Evolutionary conservation across 2,329 filamentous ascomycete genomes (phyloP).

Genomic region (Venturia carpophila): DNA sequence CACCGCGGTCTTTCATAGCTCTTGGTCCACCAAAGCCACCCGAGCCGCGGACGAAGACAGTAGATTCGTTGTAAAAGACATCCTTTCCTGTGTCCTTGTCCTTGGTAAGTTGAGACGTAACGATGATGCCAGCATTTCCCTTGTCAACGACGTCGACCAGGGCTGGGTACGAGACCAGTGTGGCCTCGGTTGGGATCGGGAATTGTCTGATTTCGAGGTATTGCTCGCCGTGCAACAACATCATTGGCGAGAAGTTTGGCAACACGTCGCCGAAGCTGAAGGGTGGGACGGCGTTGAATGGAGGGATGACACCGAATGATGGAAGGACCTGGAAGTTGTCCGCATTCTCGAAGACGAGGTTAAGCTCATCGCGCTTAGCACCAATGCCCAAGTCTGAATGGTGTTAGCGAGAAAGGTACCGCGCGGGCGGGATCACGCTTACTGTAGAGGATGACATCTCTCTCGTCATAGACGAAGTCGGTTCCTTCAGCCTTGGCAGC

Average conservation of each 20-base stretch:
- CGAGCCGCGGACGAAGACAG: constrained; percentile 83
- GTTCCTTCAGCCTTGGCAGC: constrained; percentile 15
- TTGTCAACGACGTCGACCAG: constrained; percentile 96
- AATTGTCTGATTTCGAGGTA: constrained; percentile 91
- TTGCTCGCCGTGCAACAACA: constrained; percentile 97
- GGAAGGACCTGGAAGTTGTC: constrained; percentile 92
- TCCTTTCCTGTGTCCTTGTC: constrained; percentile 80
- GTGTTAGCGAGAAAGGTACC: constrained; percentile 8
- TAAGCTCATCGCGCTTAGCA: constrained; percentile 80
- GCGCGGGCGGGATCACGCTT: constrained; percentile 21
- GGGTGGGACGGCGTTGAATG: constrained; percentile 73
- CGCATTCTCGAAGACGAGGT: constrained; percentile 80
- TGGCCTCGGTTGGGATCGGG: constrained; percentile 79
- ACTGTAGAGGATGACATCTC: constrained; percentile 86
- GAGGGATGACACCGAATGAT: constrained; percentile 94
- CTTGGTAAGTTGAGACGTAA: constrained; percentile 72
- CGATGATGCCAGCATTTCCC: constrained; percentile 77
- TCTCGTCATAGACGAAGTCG: constrained; percentile 59
- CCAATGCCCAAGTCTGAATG: constrained; percentile 66
- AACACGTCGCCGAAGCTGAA: constrained; percentile 77
- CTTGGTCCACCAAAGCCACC: constrained; percentile 82
- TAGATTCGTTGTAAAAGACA: constrained; percentile 93
- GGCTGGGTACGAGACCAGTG: constrained; percentile 65
- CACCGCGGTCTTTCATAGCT: constrained; percentile 70
- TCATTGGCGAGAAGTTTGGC: constrained; percentile 96